A percentile compares a stretch with the other conserved stretches of the same genome.
Conservation (phyloP, 495 filamentous ascomycete genomes). For the Aspergillus sparsus region DNA sequence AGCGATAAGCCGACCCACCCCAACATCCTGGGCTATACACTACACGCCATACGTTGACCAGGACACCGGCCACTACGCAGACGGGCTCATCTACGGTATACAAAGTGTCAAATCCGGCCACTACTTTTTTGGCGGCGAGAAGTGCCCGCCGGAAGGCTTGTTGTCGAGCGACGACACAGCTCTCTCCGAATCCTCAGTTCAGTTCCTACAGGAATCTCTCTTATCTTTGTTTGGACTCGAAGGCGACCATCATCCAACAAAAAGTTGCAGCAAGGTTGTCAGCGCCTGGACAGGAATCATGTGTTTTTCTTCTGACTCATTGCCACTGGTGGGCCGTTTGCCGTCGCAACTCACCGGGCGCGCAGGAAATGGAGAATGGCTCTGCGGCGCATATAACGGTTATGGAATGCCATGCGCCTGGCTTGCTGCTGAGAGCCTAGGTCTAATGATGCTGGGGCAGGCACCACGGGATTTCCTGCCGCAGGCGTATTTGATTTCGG, state of each 20-base stretch:
- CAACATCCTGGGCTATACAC: too few species aligned
- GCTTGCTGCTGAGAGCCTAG: not conserved
- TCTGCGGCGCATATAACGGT: not conserved
- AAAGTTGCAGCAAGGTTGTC: not conserved
- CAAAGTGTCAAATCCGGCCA: slow-evolving; percentile 57
- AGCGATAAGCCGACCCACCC: too few species aligned
- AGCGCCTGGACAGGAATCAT: not conserved
- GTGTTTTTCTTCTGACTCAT: not conserved
- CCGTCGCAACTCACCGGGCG: not conserved
- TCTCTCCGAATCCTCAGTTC: not conserved
- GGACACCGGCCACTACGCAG: slow-evolving; percentile 43
- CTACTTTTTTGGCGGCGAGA: slow-evolving; percentile 53
- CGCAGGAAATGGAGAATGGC: not conserved
- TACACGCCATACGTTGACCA: slow-evolving; percentile 27
- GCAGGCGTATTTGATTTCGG: not conserved
- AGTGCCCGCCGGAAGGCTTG: slow-evolving; percentile 22
- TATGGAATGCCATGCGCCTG: not conserved
- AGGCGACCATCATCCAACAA: not conserved
- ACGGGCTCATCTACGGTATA: slow-evolving; percentile 74
- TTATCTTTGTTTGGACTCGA: not conserved
- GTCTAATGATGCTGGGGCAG: not conserved
- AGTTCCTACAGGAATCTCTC: not conserved
- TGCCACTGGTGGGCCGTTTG: not conserved
- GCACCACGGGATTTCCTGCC: not conserved
- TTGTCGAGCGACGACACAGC: not conserved